Evolutionary conservation across 306 rosid species (phyloP).

Genomic region (Fragaria ananassa): DNA sequence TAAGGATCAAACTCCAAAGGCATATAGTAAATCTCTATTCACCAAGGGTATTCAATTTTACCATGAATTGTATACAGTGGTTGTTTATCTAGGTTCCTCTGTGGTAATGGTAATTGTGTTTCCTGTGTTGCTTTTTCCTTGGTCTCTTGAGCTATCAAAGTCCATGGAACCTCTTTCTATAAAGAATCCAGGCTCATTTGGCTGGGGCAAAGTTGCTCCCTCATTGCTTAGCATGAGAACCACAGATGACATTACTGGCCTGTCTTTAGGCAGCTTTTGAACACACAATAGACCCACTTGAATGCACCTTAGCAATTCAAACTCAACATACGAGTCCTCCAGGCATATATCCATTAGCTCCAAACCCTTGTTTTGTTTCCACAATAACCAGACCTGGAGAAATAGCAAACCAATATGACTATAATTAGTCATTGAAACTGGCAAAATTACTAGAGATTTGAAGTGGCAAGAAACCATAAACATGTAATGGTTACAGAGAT

Average conservation of each 20-base stretch:
- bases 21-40: not conserved
- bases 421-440: not conserved
- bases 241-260: slow-evolving; percentile 25
- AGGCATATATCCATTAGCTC: slow-evolving; percentile 14
- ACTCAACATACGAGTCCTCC: not conserved
- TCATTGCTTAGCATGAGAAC: slow-evolving; percentile 22
- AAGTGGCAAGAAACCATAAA: not conserved
- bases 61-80: not conserved
- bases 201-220: slow-evolving; percentile 13
- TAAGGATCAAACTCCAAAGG: not conserved
- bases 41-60: not conserved
- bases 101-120: not conserved
- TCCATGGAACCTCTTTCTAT: slow-evolving; percentile 15
- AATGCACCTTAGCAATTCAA: slow-evolving; percentile 16
- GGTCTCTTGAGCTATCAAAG: not conserved
- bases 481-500: not conserved
- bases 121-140: not conserved
- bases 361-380: slow-evolving; percentile 13
- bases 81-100: not conserved
- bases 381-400: slow-evolving; percentile 11
- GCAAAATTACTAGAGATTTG: not conserved
- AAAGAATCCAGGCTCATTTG: slow-evolving; percentile 31
- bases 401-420: not conserved
- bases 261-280: slow-evolving; percentile 9
- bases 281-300: slow-evolving; percentile 26